Percentiles rank a stretch among this genome's conserved stretches.
These are phyloP conservation scores for Hypoxylon sp. DNA, from an alignment of 2,329 filamentous ascomycete genomes.

Conservation along the genomic window DNA sequence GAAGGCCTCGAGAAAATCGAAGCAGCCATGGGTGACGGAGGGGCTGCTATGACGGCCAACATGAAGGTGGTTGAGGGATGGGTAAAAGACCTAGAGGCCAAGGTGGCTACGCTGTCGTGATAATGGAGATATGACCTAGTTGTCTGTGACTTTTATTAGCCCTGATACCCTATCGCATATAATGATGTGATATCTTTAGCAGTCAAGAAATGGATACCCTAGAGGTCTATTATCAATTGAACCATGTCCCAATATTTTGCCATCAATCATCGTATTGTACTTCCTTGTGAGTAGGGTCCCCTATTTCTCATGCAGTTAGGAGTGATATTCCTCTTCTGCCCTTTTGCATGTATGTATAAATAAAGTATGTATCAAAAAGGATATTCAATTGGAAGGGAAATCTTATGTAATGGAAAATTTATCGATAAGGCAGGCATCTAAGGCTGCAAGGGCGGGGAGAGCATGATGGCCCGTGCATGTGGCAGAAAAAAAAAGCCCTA, in stretches of 20 bases:
- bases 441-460: not conserved
- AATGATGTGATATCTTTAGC: conserved; percentile 23
- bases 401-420: not conserved
- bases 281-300: not conserved
- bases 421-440: conserved; percentile 29
- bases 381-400: not conserved
- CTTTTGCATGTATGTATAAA: not conserved
- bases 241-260: not conserved
- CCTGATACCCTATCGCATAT: conserved; percentile 56
- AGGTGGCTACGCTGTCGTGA: conserved; percentile 73
- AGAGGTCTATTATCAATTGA: not conserved
- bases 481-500: conserved; percentile 45
- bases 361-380: not conserved
- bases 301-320: conserved; percentile 3
- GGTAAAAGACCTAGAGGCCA: conserved; percentile 88
- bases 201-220: not conserved
- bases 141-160: conserved; percentile 44
- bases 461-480: conserved; percentile 25
- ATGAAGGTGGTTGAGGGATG: conserved; percentile 88
- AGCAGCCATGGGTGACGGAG: conserved; percentile 77
- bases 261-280: not conserved
- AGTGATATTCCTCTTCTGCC: not conserved
- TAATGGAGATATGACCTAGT: conserved; percentile 29
- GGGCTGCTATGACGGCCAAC: conserved; percentile 81
- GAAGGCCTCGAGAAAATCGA: conserved; percentile 86